Percentiles rank a stretch among this genome's conserved stretches.
Conservation (phyloP, 805 yeast species). For the Candida succiphila region DNA sequence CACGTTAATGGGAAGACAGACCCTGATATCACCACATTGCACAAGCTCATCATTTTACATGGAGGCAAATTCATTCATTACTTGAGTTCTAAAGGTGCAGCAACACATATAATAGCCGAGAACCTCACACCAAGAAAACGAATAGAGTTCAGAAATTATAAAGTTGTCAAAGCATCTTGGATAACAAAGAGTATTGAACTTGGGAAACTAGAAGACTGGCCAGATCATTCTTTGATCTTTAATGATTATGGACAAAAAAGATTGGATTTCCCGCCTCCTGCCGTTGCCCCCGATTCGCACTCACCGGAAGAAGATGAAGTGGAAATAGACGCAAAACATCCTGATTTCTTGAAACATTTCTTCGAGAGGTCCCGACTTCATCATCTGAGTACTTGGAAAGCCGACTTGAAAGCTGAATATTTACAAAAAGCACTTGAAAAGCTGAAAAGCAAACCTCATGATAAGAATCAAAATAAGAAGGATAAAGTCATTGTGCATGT, state of each 20-base stretch:
- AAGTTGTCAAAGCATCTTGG: constrained; percentile 82
- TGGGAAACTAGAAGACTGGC: constrained; percentile 54
- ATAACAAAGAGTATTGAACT: constrained; percentile 50
- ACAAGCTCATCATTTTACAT: constrained; percentile 57
- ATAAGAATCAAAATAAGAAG: constrained; percentile 2
- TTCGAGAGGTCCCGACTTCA: constrained; percentile 80
- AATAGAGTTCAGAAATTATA: constrained; percentile 52
- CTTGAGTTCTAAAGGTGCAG: constrained; percentile 59
- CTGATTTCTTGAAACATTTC: constrained; percentile 61
- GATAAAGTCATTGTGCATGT: constrained; percentile 51
- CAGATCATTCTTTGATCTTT: constrained; percentile 44
- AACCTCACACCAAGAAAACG: constrained; percentile 69
- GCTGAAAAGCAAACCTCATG: constrained; percentile 1
- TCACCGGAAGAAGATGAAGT: constrained; percentile 3
- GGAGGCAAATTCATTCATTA: constrained; percentile 75
- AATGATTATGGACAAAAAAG: constrained; percentile 46
- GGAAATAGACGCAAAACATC: constrained; percentile 56
- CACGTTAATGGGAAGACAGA: constrained; percentile 85
- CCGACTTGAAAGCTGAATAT: constrained; percentile 56
- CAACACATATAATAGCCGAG: constrained; percentile 80
- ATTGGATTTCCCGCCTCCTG: constrained; percentile 17
- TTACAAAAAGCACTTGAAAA: constrained; percentile 32
- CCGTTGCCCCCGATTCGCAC: too few species aligned
- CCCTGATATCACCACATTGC: constrained; percentile 70
- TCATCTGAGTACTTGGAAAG: constrained; percentile 82